Evolutionary conservation across 805 yeast genomes (phyloP), one percentile per base, ranked within the genome.

Genomic region (Hyphopichia homilentoma): DNA sequence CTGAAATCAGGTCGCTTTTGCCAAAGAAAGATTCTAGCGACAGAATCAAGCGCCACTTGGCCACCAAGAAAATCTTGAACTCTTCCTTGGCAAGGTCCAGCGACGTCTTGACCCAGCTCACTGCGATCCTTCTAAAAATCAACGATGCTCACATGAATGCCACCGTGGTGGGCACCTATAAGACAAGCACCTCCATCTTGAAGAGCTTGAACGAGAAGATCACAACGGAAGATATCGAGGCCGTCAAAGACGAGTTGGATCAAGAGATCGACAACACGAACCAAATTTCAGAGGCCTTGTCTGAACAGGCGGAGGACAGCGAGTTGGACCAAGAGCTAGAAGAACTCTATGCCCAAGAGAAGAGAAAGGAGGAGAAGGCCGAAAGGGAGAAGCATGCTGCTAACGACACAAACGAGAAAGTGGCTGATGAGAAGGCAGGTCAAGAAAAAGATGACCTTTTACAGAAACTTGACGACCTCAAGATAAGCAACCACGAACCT

Each of bases 71-170:
- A 14, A 35, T 35, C 4, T 31, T 46, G 3, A 21, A 23, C 5
- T 33, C 37, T 27, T 48, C 62, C 0, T 39, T 54, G 12, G 46
- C 44, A 2, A 45, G 34, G 17, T 43, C 53, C 0, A 30, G 37
- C 3, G 35, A 19, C 5, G 35, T 53, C 3, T 43, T 44, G 13
- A 30, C 33, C 12, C 57, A 61, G 27, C 41, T 66, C 21, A 34
- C 34, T 1, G 27, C 38, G 11, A 43, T 64, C 2, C 31, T 63
- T 20, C 30, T 40, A 16, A 61, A 61, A 39, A 62, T 66, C 12
- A 53, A 65, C 39, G 65, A 66, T 11, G 61, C 69, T 2, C 47
- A 45, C 18, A 34, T 52, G 12, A 65, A 64, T 36, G 36, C 43
- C 2, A 39, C 42, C 13, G 34, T 61, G 4, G 47, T 45, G 30